Evolutionary conservation across 2,329 filamentous ascomycete genomes (phyloP).

Genomic region (Piedraia hortae): DNA sequence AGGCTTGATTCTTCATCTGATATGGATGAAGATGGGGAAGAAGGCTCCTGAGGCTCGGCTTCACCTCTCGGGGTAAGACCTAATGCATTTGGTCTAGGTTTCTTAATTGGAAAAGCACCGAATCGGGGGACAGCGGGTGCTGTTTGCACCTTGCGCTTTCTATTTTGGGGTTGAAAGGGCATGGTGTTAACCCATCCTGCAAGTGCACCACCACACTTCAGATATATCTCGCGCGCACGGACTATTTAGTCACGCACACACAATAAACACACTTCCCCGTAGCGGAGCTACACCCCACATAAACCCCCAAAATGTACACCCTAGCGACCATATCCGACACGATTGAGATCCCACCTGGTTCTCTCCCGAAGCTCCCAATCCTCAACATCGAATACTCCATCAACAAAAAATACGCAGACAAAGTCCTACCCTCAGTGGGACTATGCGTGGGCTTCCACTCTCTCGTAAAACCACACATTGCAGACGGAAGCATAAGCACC

Average conservation of each 20-base stretch:
- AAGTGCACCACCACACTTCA: too few species aligned
- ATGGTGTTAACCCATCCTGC: too few species aligned
- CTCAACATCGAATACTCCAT: constrained; percentile 88
- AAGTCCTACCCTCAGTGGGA: constrained; percentile 79
- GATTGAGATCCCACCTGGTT: not conserved
- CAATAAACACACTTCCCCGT: constrained; percentile 3
- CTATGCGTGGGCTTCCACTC: constrained; percentile 88
- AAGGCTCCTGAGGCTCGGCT: constrained; percentile 39
- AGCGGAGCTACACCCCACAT: not conserved
- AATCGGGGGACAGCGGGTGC: constrained; percentile 12
- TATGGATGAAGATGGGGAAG: too few species aligned
- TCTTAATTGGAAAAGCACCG: constrained; percentile 6
- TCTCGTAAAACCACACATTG: constrained; percentile 40
- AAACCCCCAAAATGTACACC: constrained; percentile 5
- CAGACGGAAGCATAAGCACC: constrained; percentile 81
- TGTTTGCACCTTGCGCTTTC: constrained; percentile 4
- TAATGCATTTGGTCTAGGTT: constrained; percentile 26
- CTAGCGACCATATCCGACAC: constrained; percentile 4
- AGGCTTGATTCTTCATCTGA: constrained; percentile 35
- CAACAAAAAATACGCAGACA: constrained; percentile 90
- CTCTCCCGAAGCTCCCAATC: not conserved
- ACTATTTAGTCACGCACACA: constrained; percentile 13
- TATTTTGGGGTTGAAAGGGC: constrained; percentile 4
- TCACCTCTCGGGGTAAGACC: constrained; percentile 31
- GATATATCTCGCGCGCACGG: too few species aligned